Conservation (phyloP, 768 basidiomycete genomes). For the Pulveroboletus sp. region DNA sequence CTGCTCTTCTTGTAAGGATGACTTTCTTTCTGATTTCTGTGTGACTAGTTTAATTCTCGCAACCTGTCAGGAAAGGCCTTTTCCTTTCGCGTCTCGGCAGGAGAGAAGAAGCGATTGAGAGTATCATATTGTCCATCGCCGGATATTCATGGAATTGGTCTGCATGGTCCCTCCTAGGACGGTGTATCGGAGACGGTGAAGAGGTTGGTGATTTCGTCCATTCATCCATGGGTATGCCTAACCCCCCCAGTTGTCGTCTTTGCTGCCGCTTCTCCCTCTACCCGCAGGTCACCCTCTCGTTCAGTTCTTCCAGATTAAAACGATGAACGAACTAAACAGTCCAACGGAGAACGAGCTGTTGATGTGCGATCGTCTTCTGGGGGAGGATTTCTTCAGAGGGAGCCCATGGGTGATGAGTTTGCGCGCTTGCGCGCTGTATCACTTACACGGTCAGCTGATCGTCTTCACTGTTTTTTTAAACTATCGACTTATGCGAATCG, state of each 20-base stretch:
- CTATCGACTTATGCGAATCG: constrained; percentile 5
- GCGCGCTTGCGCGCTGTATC: constrained; percentile 82
- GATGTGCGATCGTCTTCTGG: constrained; percentile 74
- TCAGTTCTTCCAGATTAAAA: constrained; percentile 81
- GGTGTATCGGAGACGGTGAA: constrained; percentile 76
- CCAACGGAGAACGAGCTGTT: constrained; percentile 82
- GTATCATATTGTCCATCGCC: constrained; percentile 67
- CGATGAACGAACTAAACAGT: constrained; percentile 83
- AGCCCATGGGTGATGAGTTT: constrained; percentile 86
- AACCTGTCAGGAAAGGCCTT: constrained; percentile 63
- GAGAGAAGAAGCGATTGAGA: constrained; percentile 84
- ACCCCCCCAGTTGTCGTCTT: constrained; percentile 38
- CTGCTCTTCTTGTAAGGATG: constrained; percentile 66
- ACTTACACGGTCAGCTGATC: constrained; percentile 69
- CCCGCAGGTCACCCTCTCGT: constrained; percentile 52
- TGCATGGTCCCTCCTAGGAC: constrained; percentile 78
- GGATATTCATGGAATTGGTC: constrained; percentile 94
- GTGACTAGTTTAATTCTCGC: neutral
- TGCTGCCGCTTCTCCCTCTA: constrained; percentile 44
- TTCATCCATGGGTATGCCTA: constrained; percentile 1
- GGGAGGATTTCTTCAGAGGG: constrained; percentile 68
- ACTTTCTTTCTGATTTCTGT: neutral
- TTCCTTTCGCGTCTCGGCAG: constrained; percentile 76
- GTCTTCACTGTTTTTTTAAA: neutral
- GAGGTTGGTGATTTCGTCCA: constrained; percentile 51